A percentile compares a stretch with the other conserved stretches of the same genome.
Conservation (phyloP, 306 rosid genomes). For the Acacia melanoxylon region DNA sequence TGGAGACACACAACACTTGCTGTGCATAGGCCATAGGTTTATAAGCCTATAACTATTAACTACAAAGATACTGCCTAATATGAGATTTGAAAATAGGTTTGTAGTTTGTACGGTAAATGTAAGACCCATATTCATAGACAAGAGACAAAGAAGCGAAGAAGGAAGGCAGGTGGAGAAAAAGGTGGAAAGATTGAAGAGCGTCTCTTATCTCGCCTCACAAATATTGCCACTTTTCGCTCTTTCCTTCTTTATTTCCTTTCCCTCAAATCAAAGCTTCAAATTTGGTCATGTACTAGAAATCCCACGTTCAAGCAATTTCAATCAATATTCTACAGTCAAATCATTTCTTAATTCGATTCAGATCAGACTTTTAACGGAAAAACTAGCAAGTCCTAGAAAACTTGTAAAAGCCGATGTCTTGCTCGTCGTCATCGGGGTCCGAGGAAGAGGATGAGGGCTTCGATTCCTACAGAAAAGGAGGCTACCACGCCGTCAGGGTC, state of each 20-base stretch:
- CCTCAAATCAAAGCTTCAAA: constrained; percentile 44
- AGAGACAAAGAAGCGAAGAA: background rate
- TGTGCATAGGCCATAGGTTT: no score
- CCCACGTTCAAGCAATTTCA: constrained; percentile 22
- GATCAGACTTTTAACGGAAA: constrained; percentile 31
- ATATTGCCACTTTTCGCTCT: constrained; percentile 5
- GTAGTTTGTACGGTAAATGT: background rate
- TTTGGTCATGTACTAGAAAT: constrained; percentile 24
- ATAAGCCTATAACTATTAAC: no score
- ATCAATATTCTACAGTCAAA: background rate
- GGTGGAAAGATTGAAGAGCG: constrained; percentile 49
- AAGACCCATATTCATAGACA: background rate
- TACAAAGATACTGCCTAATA: no score
- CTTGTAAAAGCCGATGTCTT: constrained; percentile 50
- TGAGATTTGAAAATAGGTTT: background rate
- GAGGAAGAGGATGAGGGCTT: constrained; percentile 92
- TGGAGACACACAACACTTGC: background rate
- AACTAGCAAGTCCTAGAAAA: background rate
- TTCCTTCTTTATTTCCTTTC: background rate
- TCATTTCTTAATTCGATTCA: constrained; percentile 15
- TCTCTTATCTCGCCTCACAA: constrained; percentile 33
- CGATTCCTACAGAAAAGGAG: constrained; percentile 93
- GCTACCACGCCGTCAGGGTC: constrained; percentile 87
- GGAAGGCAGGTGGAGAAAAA: constrained; percentile 50
- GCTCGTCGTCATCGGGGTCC: constrained; percentile 89